These are phyloP conservation scores for Piper betle DNA, from an alignment of 164 flowering plant genomes.

Conservation along the genomic window DNA sequence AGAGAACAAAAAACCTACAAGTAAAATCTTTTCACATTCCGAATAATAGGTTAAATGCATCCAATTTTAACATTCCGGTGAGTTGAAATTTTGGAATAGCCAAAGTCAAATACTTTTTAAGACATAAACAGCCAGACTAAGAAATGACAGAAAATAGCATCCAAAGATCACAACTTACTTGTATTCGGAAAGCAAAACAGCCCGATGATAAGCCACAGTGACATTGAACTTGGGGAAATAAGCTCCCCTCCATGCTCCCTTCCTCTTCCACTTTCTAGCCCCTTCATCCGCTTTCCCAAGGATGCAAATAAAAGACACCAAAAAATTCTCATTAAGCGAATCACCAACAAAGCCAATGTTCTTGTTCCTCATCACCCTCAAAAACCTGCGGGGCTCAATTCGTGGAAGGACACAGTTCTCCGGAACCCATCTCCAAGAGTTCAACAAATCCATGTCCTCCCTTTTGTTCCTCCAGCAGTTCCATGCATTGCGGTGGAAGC, in stretches of 20 bases:
- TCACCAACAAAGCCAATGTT: conserved; percentile 87
- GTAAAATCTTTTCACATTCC: too few species aligned
- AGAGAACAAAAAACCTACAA: too few species aligned
- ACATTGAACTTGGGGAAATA: conserved; percentile 82
- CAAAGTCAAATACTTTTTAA: not conserved
- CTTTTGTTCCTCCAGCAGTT: conserved; percentile 73
- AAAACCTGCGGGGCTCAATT: conserved; percentile 48
- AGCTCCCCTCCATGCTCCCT: conserved; percentile 95
- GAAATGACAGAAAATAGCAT: not conserved
- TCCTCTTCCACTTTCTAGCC: conserved; percentile 86
- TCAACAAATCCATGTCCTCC: conserved; percentile 62
- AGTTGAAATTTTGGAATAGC: too few species aligned
- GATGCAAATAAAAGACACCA: conserved; percentile 60
- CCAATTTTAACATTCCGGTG: too few species aligned
- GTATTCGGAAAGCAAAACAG: conserved; percentile 80
- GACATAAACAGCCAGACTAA: not conserved
- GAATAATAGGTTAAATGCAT: too few species aligned
- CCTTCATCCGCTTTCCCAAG: conserved; percentile 54
- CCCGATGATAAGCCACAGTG: conserved; percentile 92
- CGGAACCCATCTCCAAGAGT: conserved; percentile 88
- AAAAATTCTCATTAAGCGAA: conserved; percentile 85
- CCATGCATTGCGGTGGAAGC: conserved; percentile 89
- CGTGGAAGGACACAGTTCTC: conserved; percentile 29
- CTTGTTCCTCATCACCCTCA: conserved; percentile 52
- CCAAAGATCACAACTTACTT: conserved; percentile 33